A percentile compares a stretch with the other conserved stretches of the same genome.
phyloP scores from a whole-genome alignment of 148 eudicot species.

The Salicornia ramosissima region DNA sequence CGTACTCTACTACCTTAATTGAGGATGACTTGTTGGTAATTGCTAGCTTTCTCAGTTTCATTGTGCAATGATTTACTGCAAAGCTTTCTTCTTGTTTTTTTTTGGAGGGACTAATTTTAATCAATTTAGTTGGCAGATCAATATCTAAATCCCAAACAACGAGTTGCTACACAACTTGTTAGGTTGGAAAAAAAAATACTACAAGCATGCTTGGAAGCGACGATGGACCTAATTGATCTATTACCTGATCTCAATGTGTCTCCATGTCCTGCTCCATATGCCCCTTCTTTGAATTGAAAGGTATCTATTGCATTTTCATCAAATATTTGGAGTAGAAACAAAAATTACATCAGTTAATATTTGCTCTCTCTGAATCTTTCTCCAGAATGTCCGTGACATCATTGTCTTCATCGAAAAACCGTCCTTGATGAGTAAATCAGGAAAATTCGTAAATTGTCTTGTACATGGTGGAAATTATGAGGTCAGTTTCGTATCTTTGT shows the following conservation, averaged over 20 bases:
- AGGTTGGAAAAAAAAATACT: conserved; percentile 87
- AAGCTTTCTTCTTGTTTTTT: conserved; percentile 17
- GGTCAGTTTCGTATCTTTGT: conserved; percentile 13
- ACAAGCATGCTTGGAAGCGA: conserved; percentile 65
- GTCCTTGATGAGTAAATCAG: conserved; percentile 3
- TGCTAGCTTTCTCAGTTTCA: conserved; percentile 3
- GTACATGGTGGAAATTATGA: conserved; percentile 17
- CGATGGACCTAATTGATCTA: conserved; percentile 57
- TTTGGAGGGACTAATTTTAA: conserved; percentile 15
- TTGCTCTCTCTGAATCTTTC: background rate
- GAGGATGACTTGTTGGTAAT: conserved; percentile 86
- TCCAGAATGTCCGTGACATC: background rate
- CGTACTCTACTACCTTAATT: conserved; percentile 63
- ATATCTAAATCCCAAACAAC: conserved; percentile 66
- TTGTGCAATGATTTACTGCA: background rate
- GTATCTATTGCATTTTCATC: conserved; percentile 20
- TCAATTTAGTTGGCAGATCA: conserved; percentile 60
- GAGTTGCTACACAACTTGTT: conserved; percentile 93
- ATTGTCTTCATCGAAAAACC: background rate
- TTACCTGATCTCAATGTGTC: conserved; percentile 79
- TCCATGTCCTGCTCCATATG: conserved; percentile 95
- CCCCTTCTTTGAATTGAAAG: conserved; percentile 67
- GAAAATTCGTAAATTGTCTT: conserved; percentile 12
- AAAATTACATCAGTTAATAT: background rate
- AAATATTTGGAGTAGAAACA: background rate